Conservation (phyloP, 2,329 filamentous ascomycete species). For the Fusarium sp. region DNA sequence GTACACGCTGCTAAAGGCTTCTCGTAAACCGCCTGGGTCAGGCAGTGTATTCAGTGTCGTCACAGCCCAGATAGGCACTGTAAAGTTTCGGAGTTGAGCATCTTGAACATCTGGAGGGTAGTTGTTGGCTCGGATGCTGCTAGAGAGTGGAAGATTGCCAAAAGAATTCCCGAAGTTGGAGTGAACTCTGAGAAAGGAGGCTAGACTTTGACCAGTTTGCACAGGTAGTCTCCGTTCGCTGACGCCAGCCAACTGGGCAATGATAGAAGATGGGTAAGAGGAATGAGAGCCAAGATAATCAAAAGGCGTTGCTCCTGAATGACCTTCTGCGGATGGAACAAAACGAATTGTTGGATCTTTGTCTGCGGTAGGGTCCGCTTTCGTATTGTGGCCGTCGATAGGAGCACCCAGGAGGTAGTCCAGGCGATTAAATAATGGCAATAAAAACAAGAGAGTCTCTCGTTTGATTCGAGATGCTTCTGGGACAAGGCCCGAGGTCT, state of each 20-base stretch:
- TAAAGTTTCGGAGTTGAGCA: conserved; percentile 5
- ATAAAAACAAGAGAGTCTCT: neutral
- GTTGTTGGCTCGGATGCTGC: neutral
- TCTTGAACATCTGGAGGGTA: conserved; percentile 8
- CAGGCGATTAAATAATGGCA: neutral
- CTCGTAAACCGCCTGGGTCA: conserved; percentile 1
- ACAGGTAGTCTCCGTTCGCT: neutral
- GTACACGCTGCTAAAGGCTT: conserved; percentile 4
- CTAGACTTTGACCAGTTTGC: accelerated
- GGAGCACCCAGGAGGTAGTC: neutral
- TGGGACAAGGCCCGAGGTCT: neutral
- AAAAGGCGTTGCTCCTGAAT: too few species aligned
- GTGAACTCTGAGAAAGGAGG: accelerated
- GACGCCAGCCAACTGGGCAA: accelerated
- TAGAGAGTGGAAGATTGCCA: conserved; percentile 9
- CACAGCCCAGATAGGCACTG: neutral
- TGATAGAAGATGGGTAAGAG: accelerated
- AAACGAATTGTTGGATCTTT: too few species aligned
- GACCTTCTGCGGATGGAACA: too few species aligned
- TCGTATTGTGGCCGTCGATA: neutral
- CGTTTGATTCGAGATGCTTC: neutral
- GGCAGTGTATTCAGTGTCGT: conserved; percentile 4
- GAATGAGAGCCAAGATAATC: neutral
- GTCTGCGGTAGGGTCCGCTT: neutral
- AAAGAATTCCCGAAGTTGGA: conserved; percentile 1